Evolutionary conservation across 768 basidiomycete species (phyloP).

Genomic region (Boletus fagicola): DNA sequence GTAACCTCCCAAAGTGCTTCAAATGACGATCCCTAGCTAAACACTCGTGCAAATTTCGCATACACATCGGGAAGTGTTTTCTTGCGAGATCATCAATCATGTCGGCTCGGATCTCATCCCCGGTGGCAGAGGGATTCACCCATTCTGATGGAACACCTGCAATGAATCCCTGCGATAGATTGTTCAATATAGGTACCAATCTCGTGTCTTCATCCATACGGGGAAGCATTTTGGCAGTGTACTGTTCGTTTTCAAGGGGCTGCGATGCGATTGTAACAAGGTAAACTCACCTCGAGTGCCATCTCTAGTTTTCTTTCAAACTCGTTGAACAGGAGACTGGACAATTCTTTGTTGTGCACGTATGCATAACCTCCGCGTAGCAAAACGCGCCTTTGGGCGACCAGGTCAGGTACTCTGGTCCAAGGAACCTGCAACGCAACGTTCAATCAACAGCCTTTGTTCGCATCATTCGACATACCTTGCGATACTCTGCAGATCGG

Average conservation of each 20-base stretch:
- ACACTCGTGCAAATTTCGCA: slow-evolving; percentile 85
- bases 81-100: slow-evolving; percentile 87
- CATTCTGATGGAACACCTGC: slow-evolving; percentile 88
- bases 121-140: slow-evolving; percentile 51
- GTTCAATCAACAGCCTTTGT: background rate
- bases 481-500: slow-evolving; percentile 51
- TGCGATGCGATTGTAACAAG: background rate
- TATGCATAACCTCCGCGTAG: slow-evolving; percentile 85
- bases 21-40: slow-evolving; percentile 78
- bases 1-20: slow-evolving; percentile 88
- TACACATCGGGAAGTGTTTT: slow-evolving; percentile 94
- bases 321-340: slow-evolving; percentile 84
- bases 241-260: slow-evolving; percentile 40
- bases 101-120: slow-evolving; percentile 81
- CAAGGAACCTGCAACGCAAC: slow-evolving; percentile 74
- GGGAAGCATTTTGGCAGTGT: slow-evolving; percentile 82
- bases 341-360: slow-evolving; percentile 72
- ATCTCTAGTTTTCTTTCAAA: slow-evolving; percentile 71
- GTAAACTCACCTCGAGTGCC: slow-evolving; percentile 67
- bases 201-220: slow-evolving; percentile 94
- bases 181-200: slow-evolving; percentile 81
- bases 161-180: slow-evolving; percentile 91
- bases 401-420: slow-evolving; percentile 92
- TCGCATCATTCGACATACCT: slow-evolving; percentile 44
- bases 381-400: slow-evolving; percentile 77